Evolutionary conservation across 176 grass and related monocot species (phyloP).

Genomic region (Aegilops tauschii): DNA sequence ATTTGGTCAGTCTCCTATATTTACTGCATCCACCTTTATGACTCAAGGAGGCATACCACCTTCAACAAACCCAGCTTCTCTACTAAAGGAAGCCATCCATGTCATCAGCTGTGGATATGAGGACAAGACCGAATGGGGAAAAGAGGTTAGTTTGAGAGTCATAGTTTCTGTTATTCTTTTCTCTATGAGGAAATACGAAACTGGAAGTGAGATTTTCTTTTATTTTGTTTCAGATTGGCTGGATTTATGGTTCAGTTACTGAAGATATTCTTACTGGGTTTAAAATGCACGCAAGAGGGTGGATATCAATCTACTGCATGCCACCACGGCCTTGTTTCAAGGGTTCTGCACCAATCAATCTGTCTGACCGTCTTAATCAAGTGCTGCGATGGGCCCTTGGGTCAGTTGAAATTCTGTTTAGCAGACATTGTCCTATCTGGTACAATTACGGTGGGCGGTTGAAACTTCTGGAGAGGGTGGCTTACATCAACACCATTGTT

Average conservation of each 20-base stretch:
- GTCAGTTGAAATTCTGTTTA: constrained; percentile 91
- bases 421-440: constrained; percentile 98
- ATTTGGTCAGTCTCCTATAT: constrained; percentile 96
- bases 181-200: not conserved
- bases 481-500: constrained; percentile 97
- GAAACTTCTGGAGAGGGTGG: constrained; percentile 90
- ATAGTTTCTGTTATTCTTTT: not conserved
- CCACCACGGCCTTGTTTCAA: constrained; percentile 83
- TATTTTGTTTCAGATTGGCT: constrained; percentile 74
- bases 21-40: constrained; percentile 93
- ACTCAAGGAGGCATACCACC: constrained; percentile 87
- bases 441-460: constrained; percentile 79
- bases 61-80: constrained; percentile 89
- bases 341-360: constrained; percentile 95
- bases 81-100: constrained; percentile 97
- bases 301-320: constrained; percentile 98
- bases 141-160: constrained; percentile 71
- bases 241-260: constrained; percentile 95
- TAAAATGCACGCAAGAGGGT: constrained; percentile 96
- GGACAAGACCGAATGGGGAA: constrained; percentile 99
- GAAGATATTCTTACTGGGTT: constrained; percentile 97
- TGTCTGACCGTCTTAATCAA: constrained; percentile 96
- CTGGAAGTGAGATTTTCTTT: not conserved
- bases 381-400: constrained; percentile 96
- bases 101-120: constrained; percentile 98